Evolutionary conservation across 257 asterid species (phyloP).

Genomic region (Solanum chiquidenum): DNA sequence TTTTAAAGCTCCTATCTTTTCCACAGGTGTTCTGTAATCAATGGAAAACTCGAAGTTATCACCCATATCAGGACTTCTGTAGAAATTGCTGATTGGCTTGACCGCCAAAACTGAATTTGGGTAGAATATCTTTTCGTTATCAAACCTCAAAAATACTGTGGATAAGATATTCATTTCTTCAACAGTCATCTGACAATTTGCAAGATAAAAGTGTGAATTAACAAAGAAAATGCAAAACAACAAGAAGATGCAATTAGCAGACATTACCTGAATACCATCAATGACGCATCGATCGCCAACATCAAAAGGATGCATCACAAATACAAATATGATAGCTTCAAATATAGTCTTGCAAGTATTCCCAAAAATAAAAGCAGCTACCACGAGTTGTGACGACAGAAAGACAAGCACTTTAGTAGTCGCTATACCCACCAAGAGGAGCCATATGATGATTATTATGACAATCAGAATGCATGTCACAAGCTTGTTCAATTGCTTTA

Average conservation of each 20-base stretch:
- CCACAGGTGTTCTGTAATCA: constrained; percentile 64
- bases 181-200: constrained; percentile 51
- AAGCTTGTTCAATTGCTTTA: constrained; percentile 57
- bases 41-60: constrained; percentile 63
- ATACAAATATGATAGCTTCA: constrained; percentile 72
- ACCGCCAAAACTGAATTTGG: constrained; percentile 77
- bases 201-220: neutral
- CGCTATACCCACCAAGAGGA: constrained; percentile 64
- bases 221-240: neutral
- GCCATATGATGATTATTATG: constrained; percentile 56
- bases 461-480: constrained; percentile 39
- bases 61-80: constrained; percentile 91
- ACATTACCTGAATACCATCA: constrained; percentile 71
- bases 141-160: constrained; percentile 52
- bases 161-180: constrained; percentile 86
- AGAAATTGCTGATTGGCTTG: constrained; percentile 78
- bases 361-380: constrained; percentile 74
- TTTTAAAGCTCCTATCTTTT: constrained; percentile 61
- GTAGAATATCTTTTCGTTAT: constrained; percentile 58
- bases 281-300: constrained; percentile 84
- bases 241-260: neutral
- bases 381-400: constrained; percentile 72
- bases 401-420: constrained; percentile 65
- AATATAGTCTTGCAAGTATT: constrained; percentile 87
- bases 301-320: constrained; percentile 87